These are phyloP conservation scores for Aurinia saxatilis DNA, from an alignment of 345 rosid species.

Conservation along the genomic window DNA sequence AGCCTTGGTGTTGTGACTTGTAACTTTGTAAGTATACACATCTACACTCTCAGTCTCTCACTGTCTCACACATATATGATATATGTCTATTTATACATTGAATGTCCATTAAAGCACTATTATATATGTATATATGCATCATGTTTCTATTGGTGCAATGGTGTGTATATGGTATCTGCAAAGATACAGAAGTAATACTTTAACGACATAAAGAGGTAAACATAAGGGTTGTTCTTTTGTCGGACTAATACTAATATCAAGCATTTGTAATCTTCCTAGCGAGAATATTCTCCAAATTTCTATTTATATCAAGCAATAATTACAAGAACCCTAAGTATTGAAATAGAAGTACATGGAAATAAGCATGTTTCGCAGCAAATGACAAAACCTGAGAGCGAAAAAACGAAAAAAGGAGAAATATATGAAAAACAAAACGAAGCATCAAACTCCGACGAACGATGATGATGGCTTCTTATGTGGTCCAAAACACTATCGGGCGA, in stretches of 20 bases:
- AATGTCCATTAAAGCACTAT: background rate
- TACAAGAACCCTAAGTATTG: constrained; percentile 17
- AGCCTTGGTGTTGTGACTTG: no score
- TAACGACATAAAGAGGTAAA: constrained; percentile 15
- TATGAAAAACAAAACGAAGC: background rate
- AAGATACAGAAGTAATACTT: constrained; percentile 9
- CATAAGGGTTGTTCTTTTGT: constrained; percentile 18
- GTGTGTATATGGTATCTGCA: constrained; percentile 18
- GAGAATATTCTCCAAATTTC: constrained; percentile 27
- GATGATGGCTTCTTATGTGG: constrained; percentile 14
- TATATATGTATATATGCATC: no score
- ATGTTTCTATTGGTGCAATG: no score
- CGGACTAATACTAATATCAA: constrained; percentile 24
- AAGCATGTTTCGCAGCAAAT: constrained; percentile 24
- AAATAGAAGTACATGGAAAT: constrained; percentile 21
- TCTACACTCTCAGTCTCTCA: no score
- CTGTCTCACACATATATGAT: no score
- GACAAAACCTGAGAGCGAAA: constrained; percentile 18
- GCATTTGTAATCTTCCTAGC: constrained; percentile 30
- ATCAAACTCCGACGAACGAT: constrained; percentile 9
- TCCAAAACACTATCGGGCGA: constrained; percentile 3
- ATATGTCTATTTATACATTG: background rate
- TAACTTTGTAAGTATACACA: no score
- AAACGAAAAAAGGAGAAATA: background rate
- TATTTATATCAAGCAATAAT: constrained; percentile 24